Base-by-base conservation (phyloP, 1,284 basidiomycete genomes). In the Malassezia yamatoensis region DNA sequence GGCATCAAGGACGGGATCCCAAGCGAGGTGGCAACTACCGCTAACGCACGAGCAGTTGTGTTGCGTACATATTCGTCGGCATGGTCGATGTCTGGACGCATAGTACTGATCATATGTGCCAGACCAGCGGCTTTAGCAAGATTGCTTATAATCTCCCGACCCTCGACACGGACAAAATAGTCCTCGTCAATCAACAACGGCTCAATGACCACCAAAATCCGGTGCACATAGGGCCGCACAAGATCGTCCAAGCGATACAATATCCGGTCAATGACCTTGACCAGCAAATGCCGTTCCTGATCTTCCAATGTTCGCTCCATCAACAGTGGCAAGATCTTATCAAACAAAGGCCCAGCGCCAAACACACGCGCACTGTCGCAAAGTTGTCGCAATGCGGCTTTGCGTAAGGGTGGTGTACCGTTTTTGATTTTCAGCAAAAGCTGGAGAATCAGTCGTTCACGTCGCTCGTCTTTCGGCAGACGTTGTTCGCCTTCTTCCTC, bases 301-400 rank as follows among this genome's bases (percentile, higher is more conserved):
- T 99, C 94, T 78, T 99, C 94, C 43, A 99, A 82, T 0, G 90
- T 96, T 21, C 93, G 85, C 76, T 99, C 94, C 94, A 99, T 99
- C 62, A 99, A 85, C 50, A 99, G 79, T 0, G 93, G 94, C 10
- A 98, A 80, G 62, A 99, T 99, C 78, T 98, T 99, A 80, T 98
- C 94, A 76, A 98, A 99, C 8, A 98, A 81, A n/a, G 94, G 94
- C 20, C 91, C 93, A 24, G 94, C 91, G 52, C 93, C 93, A 63
- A 98, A 96, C 70, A 98, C 90, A 65, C 93, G 86, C 60, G 94
- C 94, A 76, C 96, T 94, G 80, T 99, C 94, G n/a, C 91, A 96
- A 72, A 99, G 96, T 76, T 96, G 91, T 53, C 93, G 83, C 43
- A 98, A 83, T 10, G 94, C 94, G 1, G 91, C 90, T 78, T 99